A percentile compares a stretch with the other conserved stretches of the same genome.
phyloP scores from a whole-genome alignment of 495 filamentous ascomycete species.

The Hyphodiscus hymeniophilus region DNA sequence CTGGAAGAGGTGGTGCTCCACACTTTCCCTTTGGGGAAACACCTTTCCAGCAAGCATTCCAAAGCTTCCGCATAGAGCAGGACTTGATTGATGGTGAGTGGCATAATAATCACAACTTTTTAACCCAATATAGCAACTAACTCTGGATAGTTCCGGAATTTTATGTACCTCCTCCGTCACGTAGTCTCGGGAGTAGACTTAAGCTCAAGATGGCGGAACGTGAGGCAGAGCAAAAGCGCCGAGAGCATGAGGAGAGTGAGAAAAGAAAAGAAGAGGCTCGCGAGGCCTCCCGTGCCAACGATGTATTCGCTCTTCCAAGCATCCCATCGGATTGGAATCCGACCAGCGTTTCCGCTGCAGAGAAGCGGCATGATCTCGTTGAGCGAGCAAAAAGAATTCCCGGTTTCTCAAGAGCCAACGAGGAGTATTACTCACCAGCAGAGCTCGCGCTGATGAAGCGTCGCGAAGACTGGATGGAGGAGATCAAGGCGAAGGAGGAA shows the following conservation, averaged over 20 bases:
- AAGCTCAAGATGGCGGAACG: background rate
- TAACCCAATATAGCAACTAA: background rate
- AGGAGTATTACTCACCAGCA: conserved; percentile 6
- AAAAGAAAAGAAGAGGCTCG: too few species aligned
- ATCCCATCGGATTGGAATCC: conserved; percentile 4
- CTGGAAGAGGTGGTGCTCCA: background rate
- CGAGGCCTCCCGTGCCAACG: background rate
- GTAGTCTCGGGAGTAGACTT: background rate
- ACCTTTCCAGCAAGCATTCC: conserved; percentile 14
- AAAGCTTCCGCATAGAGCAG: conserved; percentile 15
- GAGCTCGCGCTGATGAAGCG: background rate
- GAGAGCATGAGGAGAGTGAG: too few species aligned
- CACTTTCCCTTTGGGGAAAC: conserved; percentile 22
- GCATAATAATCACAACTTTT: background rate
- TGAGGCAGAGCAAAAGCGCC: too few species aligned
- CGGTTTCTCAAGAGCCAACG: background rate
- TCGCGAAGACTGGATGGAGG: background rate
- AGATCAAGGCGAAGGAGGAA: background rate
- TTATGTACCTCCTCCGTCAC: background rate
- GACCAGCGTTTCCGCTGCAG: background rate
- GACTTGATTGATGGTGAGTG: conserved; percentile 19
- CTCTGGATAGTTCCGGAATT: conserved; percentile 13
- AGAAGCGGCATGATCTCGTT: conserved; percentile 1
- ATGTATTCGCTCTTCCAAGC: conserved; percentile 7
- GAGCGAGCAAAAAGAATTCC: background rate